phyloP scores from a whole-genome alignment of 2,329 filamentous ascomycete species.

The Aspergillus sp. region DNA sequence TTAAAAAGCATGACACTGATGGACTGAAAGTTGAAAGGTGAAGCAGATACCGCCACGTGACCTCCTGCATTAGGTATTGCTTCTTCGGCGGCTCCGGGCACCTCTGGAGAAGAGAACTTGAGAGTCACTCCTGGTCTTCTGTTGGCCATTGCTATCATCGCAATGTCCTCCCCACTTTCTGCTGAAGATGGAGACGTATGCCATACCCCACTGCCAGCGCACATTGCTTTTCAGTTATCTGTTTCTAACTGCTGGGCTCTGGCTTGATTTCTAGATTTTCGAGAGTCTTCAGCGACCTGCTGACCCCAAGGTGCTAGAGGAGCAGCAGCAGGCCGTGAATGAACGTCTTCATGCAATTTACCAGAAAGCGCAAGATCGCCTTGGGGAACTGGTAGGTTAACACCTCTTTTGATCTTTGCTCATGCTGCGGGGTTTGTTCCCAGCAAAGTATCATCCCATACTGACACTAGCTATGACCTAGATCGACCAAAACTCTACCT shows the following conservation, averaged over 20 bases:
- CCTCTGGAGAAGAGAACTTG: constrained; percentile 11
- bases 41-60: constrained; percentile 22
- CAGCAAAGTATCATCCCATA: neutral
- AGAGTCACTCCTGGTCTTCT: constrained; percentile 14
- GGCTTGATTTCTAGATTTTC: constrained; percentile 32
- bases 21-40: constrained; percentile 5
- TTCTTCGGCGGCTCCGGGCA: constrained; percentile 20
- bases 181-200: constrained; percentile 44
- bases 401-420: neutral
- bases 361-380: constrained; percentile 61
- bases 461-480: constrained; percentile 36
- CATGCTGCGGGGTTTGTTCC: neutral
- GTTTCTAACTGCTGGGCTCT: constrained; percentile 12
- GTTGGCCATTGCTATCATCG: constrained; percentile 35
- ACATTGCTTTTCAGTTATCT: neutral
- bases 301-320: constrained; percentile 59
- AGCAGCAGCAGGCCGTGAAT: constrained; percentile 61
- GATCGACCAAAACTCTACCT: constrained; percentile 78
- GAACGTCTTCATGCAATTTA: constrained; percentile 59
- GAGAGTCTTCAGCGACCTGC: constrained; percentile 48
- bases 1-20: constrained; percentile 1
- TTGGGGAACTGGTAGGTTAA: constrained; percentile 62
- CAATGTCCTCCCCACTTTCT: constrained; percentile 45
- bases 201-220: neutral
- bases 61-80: constrained; percentile 3